A percentile compares a stretch with the other conserved stretches of the same genome.
phyloP scores from a whole-genome alignment of 2,329 filamentous ascomycete species.

The Spiromastix sp. region DNA sequence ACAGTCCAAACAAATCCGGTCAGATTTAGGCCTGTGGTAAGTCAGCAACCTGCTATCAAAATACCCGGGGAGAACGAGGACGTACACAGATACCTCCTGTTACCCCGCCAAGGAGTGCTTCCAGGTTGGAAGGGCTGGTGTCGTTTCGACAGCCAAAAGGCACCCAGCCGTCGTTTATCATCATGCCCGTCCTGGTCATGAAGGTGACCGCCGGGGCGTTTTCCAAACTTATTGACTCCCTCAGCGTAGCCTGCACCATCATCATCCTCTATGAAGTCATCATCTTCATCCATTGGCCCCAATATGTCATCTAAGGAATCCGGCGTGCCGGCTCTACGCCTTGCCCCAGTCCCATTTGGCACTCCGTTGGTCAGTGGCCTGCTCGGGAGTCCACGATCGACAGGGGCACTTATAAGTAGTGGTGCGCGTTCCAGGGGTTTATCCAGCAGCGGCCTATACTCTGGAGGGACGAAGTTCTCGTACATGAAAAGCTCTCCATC shows the following conservation, averaged over 20 bases:
- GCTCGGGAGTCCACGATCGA: slow-evolving; percentile 58
- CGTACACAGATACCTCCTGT: slow-evolving; percentile 77
- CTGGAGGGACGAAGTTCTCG: slow-evolving; percentile 44
- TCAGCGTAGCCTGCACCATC: slow-evolving; percentile 83
- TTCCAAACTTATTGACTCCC: slow-evolving; percentile 52
- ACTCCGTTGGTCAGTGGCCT: slow-evolving; percentile 46
- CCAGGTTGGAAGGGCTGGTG: slow-evolving; percentile 88
- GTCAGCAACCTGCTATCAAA: slow-evolving; percentile 20
- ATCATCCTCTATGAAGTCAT: slow-evolving; percentile 88
- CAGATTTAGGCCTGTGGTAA: slow-evolving; percentile 56
- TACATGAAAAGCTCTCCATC: slow-evolving; percentile 92
- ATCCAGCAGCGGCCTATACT: slow-evolving; percentile 39
- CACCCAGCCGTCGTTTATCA: slow-evolving; percentile 42
- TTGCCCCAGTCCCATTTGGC: slow-evolving; percentile 41
- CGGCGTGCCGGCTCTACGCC: slow-evolving; percentile 50
- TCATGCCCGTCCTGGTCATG: slow-evolving; percentile 34
- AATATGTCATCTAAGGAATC: slow-evolving; percentile 80
- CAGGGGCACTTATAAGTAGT: slow-evolving; percentile 65
- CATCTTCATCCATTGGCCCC: slow-evolving; percentile 50
- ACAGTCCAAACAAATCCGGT: slow-evolving; percentile 96
- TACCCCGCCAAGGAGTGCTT: slow-evolving; percentile 90
- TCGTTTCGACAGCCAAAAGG: slow-evolving; percentile 51
- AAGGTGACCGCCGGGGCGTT: slow-evolving; percentile 46
- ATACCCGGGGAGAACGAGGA: not conserved
- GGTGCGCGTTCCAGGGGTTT: slow-evolving; percentile 62